Evolutionary conservation across 805 yeast species (phyloP), one percentile per base, ranked within the genome.

Genomic region (Candida suzukii): DNA sequence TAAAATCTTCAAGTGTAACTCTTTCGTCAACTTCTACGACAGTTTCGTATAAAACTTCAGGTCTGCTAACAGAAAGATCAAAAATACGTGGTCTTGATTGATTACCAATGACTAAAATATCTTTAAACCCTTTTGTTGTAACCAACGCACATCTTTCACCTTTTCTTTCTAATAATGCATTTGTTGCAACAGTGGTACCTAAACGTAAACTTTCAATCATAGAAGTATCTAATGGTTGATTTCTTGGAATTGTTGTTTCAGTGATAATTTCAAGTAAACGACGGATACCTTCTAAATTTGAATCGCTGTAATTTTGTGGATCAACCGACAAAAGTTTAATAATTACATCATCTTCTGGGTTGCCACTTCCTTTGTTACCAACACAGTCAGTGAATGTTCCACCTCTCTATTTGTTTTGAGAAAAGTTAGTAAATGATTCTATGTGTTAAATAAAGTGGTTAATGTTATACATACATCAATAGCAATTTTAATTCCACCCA

Each of bases 131-230:
- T 52, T 79, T 83, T 14, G 97, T 86, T 2, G 95, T 88, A 4
- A 90, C 61, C 44, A 91, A 70, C 1, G 93, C 95, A 50, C 93
- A 88, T 24, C 78, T 66, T 43, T 88, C 93, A 39, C 98, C 98
- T 56, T 88, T 88, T 46, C 98, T 73, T 56, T 91, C 98, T 44
- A 91, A 68, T 27, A 93, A 71, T 1, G 97, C 96, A 63, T 91
- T 91, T 8, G 98, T 91, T 2, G 98, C 98, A 9, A 88, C 91
- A 0, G 96, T 90, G 4, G 96, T 88, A 3, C 96, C 97, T 85
- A 90, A 81, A 41, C 95, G 69, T 37, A 88, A 76, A 34, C 80
- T 74, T 40, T 76, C 78, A 29, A 88, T 83, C 3, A 62, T 61
- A 3, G 78, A 69, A 1, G 86, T 70, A 44, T 82, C 87, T 44